Conservation (phyloP, 164 flowering plant species). For the Aristolochia contorta region DNA sequence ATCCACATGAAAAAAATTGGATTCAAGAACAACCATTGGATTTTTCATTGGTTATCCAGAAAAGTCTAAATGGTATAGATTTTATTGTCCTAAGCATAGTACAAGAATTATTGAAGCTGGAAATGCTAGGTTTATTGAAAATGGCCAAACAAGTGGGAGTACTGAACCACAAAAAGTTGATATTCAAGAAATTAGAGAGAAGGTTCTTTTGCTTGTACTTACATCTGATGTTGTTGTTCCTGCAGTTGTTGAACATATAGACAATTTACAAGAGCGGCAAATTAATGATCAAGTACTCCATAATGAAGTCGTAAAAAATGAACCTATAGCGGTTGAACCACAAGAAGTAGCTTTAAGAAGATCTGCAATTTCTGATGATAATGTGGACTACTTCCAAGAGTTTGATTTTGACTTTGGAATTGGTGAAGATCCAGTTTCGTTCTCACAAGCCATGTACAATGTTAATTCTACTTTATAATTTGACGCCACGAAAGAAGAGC, state of each 20-base stretch:
- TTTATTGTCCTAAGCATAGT: too few relatives aligned
- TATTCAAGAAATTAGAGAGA: too few relatives aligned
- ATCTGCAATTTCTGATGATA: background rate
- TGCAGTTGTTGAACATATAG: background rate
- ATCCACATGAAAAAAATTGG: too few relatives aligned
- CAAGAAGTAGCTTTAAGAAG: too few relatives aligned
- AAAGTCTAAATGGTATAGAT: too few relatives aligned
- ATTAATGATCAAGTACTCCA: background rate
- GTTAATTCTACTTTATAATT: too few relatives aligned
- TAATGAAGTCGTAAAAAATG: background rate
- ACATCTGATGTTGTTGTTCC: background rate
- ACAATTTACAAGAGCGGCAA: too few relatives aligned
- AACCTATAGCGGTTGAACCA: background rate
- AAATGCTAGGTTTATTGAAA: background rate
- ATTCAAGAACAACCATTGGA: background rate
- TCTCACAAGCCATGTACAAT: too few relatives aligned
- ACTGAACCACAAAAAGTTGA: background rate
- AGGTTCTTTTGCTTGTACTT: background rate
- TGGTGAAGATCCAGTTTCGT: too few relatives aligned
- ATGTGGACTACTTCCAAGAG: background rate
- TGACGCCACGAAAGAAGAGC: too few relatives aligned
- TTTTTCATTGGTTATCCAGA: background rate
- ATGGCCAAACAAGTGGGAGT: background rate
- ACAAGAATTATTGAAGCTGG: too few relatives aligned
- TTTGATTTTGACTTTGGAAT: too few relatives aligned